Evolutionary conservation across 768 basidiomycete species (phyloP).

Genomic region (Lactarius deliciosus): DNA sequence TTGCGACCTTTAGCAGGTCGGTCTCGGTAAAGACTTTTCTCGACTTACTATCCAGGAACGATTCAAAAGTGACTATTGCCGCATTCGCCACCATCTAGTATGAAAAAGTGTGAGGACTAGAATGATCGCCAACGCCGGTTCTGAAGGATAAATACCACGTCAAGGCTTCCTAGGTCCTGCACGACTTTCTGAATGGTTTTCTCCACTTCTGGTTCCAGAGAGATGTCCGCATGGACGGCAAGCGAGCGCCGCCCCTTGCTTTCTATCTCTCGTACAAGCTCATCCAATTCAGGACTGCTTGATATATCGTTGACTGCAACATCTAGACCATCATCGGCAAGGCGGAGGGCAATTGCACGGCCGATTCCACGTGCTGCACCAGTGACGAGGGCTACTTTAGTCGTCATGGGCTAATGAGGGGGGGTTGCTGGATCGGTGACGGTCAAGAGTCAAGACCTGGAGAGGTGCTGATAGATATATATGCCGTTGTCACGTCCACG

Average conservation of each 20-base stretch:
- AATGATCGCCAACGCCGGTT: background rate
- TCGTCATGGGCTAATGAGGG: background rate
- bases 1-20: background rate
- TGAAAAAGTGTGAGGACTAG: background rate
- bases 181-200: slow-evolving; percentile 15
- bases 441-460: too few species aligned
- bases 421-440: background rate
- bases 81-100: slow-evolving; percentile 30
- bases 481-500: background rate
- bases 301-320: slow-evolving; percentile 29
- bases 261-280: slow-evolving; percentile 15
- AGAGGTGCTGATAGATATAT: slow-evolving; percentile 7
- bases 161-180: slow-evolving; percentile 21
- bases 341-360: slow-evolving; percentile 30
- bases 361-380: slow-evolving; percentile 32
- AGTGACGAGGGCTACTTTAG: slow-evolving; percentile 30
- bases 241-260: slow-evolving; percentile 18
- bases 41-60: slow-evolving; percentile 10
- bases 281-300: slow-evolving; percentile 5
- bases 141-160: slow-evolving; percentile 14
- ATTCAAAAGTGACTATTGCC: background rate
- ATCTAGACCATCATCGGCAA: slow-evolving; percentile 30
- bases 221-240: slow-evolving; percentile 21
- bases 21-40: background rate
- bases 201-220: slow-evolving; percentile 21